Evolutionary conservation across 1,284 basidiomycete genomes (phyloP).

Genomic region (Sporisorium scitamineum): DNA sequence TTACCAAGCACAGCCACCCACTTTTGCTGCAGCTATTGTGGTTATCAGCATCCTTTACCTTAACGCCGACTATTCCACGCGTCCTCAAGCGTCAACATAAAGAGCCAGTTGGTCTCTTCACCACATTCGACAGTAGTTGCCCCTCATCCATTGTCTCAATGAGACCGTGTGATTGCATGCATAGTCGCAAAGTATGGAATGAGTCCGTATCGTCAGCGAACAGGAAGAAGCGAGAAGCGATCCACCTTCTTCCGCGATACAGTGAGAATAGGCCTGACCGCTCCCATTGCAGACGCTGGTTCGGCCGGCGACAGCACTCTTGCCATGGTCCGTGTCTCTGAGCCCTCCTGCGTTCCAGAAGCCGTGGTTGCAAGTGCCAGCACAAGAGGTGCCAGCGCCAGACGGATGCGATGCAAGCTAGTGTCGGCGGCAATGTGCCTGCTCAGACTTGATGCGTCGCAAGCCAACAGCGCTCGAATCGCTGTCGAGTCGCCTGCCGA

Average conservation of each 20-base stretch:
- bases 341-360: background rate
- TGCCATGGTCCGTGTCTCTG: background rate
- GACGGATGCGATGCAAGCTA: conserved; percentile 23
- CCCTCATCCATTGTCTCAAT: background rate
- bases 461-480: conserved; percentile 15
- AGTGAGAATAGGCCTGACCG: conserved; percentile 19
- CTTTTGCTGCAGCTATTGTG: background rate
- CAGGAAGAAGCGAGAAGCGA: conserved; percentile 30
- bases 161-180: background rate
- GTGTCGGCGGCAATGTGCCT: conserved; percentile 8
- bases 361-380: conserved; percentile 28
- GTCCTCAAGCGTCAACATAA: conserved; percentile 17
- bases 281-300: conserved; percentile 24
- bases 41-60: background rate
- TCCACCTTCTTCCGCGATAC: conserved; percentile 25
- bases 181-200: background rate
- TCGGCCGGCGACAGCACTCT: conserved; percentile 21
- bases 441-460: conserved; percentile 16
- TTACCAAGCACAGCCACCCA: background rate
- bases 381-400: conserved; percentile 24
- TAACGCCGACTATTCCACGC: background rate
- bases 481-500: conserved; percentile 13
- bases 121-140: background rate
- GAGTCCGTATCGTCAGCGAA: conserved; percentile 13
- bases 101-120: background rate